Percentiles rank a stretch among this genome's conserved stretches.
These are phyloP conservation scores for Datisca glomerata DNA, from an alignment of 306 rosid genomes.

Conservation along the genomic window DNA sequence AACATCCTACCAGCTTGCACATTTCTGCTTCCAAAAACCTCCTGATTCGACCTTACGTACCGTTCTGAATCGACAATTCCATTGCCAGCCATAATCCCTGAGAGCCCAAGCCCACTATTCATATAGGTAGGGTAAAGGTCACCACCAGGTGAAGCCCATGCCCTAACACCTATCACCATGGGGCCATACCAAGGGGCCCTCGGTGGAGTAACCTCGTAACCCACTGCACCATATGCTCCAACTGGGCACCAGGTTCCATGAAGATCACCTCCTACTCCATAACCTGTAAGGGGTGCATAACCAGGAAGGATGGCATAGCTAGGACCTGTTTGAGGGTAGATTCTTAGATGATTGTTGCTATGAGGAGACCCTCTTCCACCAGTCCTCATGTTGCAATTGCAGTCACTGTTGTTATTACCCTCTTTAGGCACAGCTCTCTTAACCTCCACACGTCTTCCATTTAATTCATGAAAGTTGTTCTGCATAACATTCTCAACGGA, in stretches of 20 bases:
- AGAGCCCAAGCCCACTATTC: conserved; percentile 25
- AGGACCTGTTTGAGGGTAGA: conserved; percentile 20
- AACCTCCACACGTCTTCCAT: conserved; percentile 74
- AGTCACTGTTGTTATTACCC: conserved; percentile 21
- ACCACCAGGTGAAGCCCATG: conserved; percentile 28
- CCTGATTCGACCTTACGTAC: too few species aligned
- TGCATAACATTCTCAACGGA: conserved; percentile 51
- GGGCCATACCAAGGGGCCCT: conserved; percentile 35
- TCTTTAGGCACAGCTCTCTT: conserved; percentile 85
- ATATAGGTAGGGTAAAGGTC: conserved; percentile 20
- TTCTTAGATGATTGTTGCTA: neutral
- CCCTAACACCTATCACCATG: conserved; percentile 20
- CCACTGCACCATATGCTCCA: conserved; percentile 33
- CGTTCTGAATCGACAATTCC: too few species aligned
- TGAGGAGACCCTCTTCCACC: conserved; percentile 27
- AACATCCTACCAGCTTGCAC: conserved; percentile 16
- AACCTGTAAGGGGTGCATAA: conserved; percentile 26
- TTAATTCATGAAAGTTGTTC: conserved; percentile 54
- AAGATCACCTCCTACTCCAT: conserved; percentile 20
- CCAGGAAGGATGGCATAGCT: conserved; percentile 18
- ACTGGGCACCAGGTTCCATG: conserved; percentile 47
- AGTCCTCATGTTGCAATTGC: conserved; percentile 20
- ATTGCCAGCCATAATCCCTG: conserved; percentile 15
- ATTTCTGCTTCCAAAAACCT: conserved; percentile 6
- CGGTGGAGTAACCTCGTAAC: conserved; percentile 34